Evolutionary conservation across 148 eudicot genomes (phyloP).

Genomic region (Cornus suecica): DNA sequence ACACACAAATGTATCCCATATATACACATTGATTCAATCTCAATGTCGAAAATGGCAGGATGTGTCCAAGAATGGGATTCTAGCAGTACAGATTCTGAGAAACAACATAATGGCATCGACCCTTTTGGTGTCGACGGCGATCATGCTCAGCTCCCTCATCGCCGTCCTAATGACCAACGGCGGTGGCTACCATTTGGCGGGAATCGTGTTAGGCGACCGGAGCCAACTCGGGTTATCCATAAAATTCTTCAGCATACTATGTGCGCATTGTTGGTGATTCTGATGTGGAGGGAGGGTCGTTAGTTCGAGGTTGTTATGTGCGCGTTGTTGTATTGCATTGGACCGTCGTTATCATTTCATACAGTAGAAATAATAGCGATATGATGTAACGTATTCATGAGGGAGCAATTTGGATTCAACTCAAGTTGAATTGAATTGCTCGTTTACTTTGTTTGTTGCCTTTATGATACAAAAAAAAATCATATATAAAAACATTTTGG

Average conservation of each 20-base stretch:
- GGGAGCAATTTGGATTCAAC: slow-evolving; percentile 15
- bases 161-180: slow-evolving; percentile 60
- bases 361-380: no score
- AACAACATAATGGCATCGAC: slow-evolving; percentile 94
- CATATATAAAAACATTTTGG: no score
- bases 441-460: background rate
- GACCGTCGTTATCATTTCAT: no score
- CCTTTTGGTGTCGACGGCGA: slow-evolving; percentile 63
- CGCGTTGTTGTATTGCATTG: no score
- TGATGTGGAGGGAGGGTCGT: no score
- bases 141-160: slow-evolving; percentile 66
- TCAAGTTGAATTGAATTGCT: slow-evolving; percentile 20
- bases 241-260: slow-evolving; percentile 58
- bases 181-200: slow-evolving; percentile 12
- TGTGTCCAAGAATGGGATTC: slow-evolving; percentile 46
- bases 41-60: slow-evolving; percentile 46
- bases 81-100: slow-evolving; percentile 72
- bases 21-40: no score
- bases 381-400: no score
- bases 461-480: no score
- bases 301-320: no score
- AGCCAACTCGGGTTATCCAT: slow-evolving; percentile 39
- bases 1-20: no score
- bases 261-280: no score
- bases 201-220: slow-evolving; percentile 34